Base-by-base conservation (phyloP, 495 filamentous ascomycete genomes). In the Aspergillus homomorphus region DNA sequence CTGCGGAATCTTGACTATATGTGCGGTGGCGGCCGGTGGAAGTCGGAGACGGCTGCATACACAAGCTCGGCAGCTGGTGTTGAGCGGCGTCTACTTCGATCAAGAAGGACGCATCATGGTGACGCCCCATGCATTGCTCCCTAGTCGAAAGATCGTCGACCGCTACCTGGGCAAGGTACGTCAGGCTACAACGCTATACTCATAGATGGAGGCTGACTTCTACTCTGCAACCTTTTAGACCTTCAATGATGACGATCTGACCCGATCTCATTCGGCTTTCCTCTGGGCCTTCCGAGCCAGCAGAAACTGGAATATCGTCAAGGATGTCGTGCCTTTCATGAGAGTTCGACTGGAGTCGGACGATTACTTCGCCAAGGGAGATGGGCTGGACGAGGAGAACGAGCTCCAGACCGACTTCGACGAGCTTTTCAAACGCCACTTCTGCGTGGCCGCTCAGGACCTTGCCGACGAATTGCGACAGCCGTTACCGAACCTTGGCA, bases 281-380 rank as follows among this genome's bases (percentile, higher is more conserved):
- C 84, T 91, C 26, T 96, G 92, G 92, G 82, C 91, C 48, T 95
- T 89, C 67, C 82, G 89, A 55, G 89, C 89, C 14, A 88, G 87
- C 38, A 81, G 85, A 21, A 84, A 90, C 67, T 96, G 92, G 92
- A 66, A 70, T 7, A 78, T 81, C 21, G 77, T 96, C 19, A 79
- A 77, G 50, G 80, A 85, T 24, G 76, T 93, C 12, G 74, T 95
- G 30, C 82, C 84, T 14, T 81, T 81, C 22, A 95, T 95, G 88
- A 72, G 71, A 56, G 75, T 73, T 28, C 84, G 85, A 44, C 75
- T 89, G 16, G 73, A 77, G 43, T 66, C 67, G 56, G 70, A 77
- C 22, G 60, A 81, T 19, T 77, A 85, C 8, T 43, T 69, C 10
- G 66, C 71, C 1, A 66, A 71, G 30, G 70, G 73, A 30, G 64